phyloP scores from a whole-genome alignment of 2,329 filamentous ascomycete genomes.

The Microsporum audouinii region DNA sequence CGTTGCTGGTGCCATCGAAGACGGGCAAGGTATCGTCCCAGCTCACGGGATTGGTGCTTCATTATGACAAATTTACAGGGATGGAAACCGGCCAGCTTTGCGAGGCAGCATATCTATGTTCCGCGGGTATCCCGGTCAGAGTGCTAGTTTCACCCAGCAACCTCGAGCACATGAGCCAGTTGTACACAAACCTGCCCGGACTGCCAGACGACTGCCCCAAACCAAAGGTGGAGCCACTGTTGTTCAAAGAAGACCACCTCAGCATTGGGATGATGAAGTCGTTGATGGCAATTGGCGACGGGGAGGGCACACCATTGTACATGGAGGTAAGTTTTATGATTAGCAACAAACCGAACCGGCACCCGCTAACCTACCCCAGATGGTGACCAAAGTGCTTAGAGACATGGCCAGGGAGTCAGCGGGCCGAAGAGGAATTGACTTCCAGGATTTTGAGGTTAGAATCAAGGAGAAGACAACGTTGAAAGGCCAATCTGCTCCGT shows the following conservation, averaged over 20 bases:
- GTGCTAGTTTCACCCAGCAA: slow-evolving; percentile 45
- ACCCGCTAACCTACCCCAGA: slow-evolving; percentile 16
- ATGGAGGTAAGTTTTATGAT: slow-evolving; percentile 27
- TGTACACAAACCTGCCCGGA: slow-evolving; percentile 33
- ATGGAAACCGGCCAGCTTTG: slow-evolving; percentile 32
- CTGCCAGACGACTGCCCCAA: slow-evolving; percentile 21
- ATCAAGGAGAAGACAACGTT: slow-evolving; percentile 32
- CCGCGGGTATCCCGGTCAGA: slow-evolving; percentile 36
- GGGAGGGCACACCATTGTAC: slow-evolving; percentile 39
- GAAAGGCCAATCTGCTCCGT: slow-evolving; percentile 40
- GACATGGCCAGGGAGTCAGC: slow-evolving; percentile 37
- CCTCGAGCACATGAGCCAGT: slow-evolving; percentile 28
- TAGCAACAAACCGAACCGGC: neutral
- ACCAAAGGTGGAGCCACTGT: slow-evolving; percentile 36
- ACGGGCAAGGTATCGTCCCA: slow-evolving; percentile 38
- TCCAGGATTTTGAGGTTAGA: slow-evolving; percentile 32
- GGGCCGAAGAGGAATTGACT: slow-evolving; percentile 27
- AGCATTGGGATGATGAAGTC: slow-evolving; percentile 44
- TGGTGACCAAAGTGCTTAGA: slow-evolving; percentile 40
- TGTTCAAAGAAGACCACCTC: slow-evolving; percentile 39
- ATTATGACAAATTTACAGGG: slow-evolving; percentile 42
- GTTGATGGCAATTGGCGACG: slow-evolving; percentile 42
- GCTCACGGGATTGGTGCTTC: slow-evolving; percentile 45
- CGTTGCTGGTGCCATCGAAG: slow-evolving; percentile 21
- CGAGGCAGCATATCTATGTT: slow-evolving; percentile 47